phyloP scores from a whole-genome alignment of 495 filamentous ascomycete species.

The Hypoxylon fuscum region DNA sequence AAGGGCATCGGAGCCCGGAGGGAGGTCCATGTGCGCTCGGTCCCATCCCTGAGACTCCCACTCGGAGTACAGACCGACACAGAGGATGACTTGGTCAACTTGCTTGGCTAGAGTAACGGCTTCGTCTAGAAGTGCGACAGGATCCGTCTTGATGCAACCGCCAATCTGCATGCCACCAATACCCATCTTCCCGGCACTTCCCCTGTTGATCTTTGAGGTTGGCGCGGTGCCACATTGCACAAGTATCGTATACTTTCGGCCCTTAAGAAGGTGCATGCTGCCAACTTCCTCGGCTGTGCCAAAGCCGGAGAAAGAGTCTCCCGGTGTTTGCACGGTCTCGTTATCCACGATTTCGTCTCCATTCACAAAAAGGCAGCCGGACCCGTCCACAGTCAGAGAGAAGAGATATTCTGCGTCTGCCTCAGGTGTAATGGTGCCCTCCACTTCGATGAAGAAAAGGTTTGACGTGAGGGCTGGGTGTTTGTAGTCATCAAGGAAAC shows the following conservation, averaged over 20 bases:
- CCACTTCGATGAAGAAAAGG: neutral
- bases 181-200: neutral
- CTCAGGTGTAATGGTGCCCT: neutral
- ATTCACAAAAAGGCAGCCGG: neutral
- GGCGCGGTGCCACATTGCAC: neutral
- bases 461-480: neutral
- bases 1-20: slow-evolving; percentile 64
- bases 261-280: neutral
- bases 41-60: slow-evolving; percentile 76
- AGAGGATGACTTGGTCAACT: slow-evolving; percentile 69
- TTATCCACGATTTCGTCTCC: neutral
- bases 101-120: slow-evolving; percentile 68
- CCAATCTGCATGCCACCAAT: neutral
- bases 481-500: neutral
- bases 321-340: neutral
- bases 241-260: neutral
- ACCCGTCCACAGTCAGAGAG: neutral
- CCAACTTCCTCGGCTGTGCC: neutral
- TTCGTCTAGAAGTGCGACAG: slow-evolving; percentile 33
- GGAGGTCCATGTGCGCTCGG: slow-evolving; percentile 67
- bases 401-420: neutral
- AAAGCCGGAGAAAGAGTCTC: neutral
- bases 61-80: slow-evolving; percentile 68
- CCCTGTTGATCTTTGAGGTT: neutral
- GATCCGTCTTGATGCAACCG: neutral